Evolutionary conservation across 2,329 filamentous ascomycete genomes (phyloP).

Genomic region (Seiridium cupressi): DNA sequence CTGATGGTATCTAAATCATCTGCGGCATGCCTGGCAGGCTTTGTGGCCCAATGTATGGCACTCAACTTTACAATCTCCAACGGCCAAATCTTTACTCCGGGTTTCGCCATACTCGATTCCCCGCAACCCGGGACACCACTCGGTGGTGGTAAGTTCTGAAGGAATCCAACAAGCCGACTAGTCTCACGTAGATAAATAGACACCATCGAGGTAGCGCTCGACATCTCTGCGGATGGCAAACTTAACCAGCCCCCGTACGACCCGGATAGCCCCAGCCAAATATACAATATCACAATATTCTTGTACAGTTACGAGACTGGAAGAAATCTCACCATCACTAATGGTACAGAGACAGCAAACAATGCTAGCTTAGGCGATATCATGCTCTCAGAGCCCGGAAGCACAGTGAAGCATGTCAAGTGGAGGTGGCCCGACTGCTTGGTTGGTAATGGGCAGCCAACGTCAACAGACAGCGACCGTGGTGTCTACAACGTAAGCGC

Average conservation of each 20-base stretch:
- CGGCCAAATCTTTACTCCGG: constrained; percentile 69
- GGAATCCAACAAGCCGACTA: background rate
- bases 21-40: constrained; percentile 22
- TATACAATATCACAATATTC: constrained; percentile 66
- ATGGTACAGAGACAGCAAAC: constrained; percentile 52
- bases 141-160: constrained; percentile 52
- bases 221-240: constrained; percentile 64
- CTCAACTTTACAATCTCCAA: constrained; percentile 56
- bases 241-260: constrained; percentile 58
- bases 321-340: constrained; percentile 68
- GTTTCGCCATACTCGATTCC: constrained; percentile 64
- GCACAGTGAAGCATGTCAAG: constrained; percentile 72
- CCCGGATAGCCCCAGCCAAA: constrained; percentile 51
- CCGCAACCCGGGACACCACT: constrained; percentile 64
- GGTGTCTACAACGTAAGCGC: constrained; percentile 60
- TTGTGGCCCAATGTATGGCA: constrained; percentile 26
- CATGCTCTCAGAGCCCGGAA: constrained; percentile 60
- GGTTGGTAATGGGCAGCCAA: constrained; percentile 55
- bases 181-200: constrained; percentile 34
- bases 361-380: constrained; percentile 60
- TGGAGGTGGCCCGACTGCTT: constrained; percentile 72
- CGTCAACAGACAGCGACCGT: constrained; percentile 45
- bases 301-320: constrained; percentile 62
- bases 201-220: constrained; percentile 62
- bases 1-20: constrained; percentile 18